phyloP scores from a whole-genome alignment of 2,329 filamentous ascomycete genomes.

The Stachybotrys chartarum region DNA sequence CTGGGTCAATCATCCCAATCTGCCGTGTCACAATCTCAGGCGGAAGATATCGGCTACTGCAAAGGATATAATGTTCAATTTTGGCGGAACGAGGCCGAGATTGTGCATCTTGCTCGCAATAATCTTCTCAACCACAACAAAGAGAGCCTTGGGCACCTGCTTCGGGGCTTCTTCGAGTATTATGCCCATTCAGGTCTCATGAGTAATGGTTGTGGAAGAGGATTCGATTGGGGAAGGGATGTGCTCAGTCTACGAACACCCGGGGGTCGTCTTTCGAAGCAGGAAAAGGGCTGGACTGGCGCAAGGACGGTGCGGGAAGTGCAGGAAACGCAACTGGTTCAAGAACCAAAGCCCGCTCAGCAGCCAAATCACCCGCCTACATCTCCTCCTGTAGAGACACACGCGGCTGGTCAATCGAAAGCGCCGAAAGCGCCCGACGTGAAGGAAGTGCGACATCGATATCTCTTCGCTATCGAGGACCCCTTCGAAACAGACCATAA shows the following conservation, averaged over 20 bases:
- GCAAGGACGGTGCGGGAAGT: constrained; percentile 62
- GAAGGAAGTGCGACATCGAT: constrained; percentile 71
- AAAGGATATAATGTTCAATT: constrained; percentile 68
- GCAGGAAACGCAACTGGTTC: constrained; percentile 22
- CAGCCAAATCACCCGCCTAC: neutral
- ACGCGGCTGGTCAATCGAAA: constrained; percentile 3
- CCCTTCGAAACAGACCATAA: constrained; percentile 87
- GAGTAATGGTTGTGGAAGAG: constrained; percentile 39
- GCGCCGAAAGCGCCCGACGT: constrained; percentile 26
- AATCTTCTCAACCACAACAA: constrained; percentile 60
- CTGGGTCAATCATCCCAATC: constrained; percentile 36
- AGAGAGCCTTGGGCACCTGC: constrained; percentile 62
- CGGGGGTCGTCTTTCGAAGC: constrained; percentile 65
- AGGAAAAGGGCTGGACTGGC: constrained; percentile 79
- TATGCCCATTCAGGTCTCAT: constrained; percentile 59
- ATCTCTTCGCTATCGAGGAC: constrained; percentile 85
- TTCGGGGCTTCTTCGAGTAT: constrained; percentile 85
- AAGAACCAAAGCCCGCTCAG: constrained; percentile 1
- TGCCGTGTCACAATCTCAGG: constrained; percentile 13
- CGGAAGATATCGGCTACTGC: constrained; percentile 28
- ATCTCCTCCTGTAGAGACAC: constrained; percentile 1
- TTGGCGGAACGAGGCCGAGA: constrained; percentile 68
- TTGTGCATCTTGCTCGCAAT: constrained; percentile 49
- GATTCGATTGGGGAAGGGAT: constrained; percentile 75
- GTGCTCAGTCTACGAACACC: constrained; percentile 70